Base-by-base conservation (phyloP, 352 stramenopile genomes). In the Thraustochytrium striatum region DNA sequence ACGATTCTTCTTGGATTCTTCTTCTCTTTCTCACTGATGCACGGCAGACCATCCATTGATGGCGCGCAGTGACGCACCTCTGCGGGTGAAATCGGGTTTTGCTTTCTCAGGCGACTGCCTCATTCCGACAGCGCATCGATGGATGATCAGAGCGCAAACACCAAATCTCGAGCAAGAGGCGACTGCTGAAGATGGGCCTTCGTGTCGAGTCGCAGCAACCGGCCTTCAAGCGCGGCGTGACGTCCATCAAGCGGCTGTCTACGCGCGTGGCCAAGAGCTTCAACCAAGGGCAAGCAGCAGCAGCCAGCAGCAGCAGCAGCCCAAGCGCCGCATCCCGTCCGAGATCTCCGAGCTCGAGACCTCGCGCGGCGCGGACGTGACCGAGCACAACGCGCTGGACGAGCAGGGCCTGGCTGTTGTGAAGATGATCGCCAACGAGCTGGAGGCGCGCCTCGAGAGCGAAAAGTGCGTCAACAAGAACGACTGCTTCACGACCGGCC, bases 361-460 rank as follows among this genome's bases (percentile, higher is more conserved):
- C 7, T 62, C 65, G 41, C 62, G 35, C 21, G 35, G 62, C 44
- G n/a, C n/a, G 35, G n/a, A 5, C 11, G 11, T 75, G 1, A 7
- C 11, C 19, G 65, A 75, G 50, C 61, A 39, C 21, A 75, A 75
- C 50, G 65, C 65, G 39, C 50, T 75, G n/a, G 68, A 75, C 39
- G 1, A 41, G 21, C 41, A 75, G 39, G 65, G 65, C n/a, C 50
- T 75, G 7, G 19, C 28, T 30, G 68, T 75, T 32, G 39, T 75
- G 11, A 16, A 41, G 11, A 32, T 33, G 8, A 68, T 75, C 50
- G 43, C 65, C 5, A 21, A 21, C 5, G 65, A 75, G 35, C 32
- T 75, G 2, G 65, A 75, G 25, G 30, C 43, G 41, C 16, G 52
- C 11, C 7, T 75, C 3, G 32, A 75, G 13, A 3, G 16, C 5